Evolutionary conservation across 1,139 yeast species (phyloP), one percentile per base, ranked within the genome.

Genomic region (Groenewaldozyma sp.): DNA sequence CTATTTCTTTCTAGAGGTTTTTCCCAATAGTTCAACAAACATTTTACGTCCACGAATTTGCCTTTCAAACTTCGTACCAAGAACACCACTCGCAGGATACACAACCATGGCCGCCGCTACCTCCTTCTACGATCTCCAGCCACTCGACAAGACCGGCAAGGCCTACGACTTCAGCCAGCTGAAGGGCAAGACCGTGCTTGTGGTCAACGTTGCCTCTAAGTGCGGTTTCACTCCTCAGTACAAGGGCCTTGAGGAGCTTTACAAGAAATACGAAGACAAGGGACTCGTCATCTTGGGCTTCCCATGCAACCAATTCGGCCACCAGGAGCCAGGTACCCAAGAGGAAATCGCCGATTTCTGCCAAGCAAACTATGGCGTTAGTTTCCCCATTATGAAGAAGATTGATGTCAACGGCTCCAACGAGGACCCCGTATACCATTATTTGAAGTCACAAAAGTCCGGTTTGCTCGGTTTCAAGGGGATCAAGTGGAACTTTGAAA

Each of bases 401-500:
- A 61, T 87, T 45, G 88, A 88, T 27, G 98, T 91, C 51, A 91
- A 91, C 59, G 98, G 98, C 38, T 64, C 70, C 51, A 64, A 76
- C 31, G 78, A 84, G 27, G 91, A 82, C 56, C 86, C 93, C 19
- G 88, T 91, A 31, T 91, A 76, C 67, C 67, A 73, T 52, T 88
- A 58, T 67, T 73, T 91, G 60, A 91, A 91, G 69, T 41, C 59
- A 20, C 57, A 76, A 53, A 76, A 75, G 61, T 28, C 76, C 7
- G 94, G 93, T 17, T 51, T 73, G 11, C 61, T 87, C 35, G 95
- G 95, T 13, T 78, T 86, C 60, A 71, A 69, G 45, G 91, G 94
- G 24, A 73, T 88, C 52, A 78, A 83, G 60, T 91, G 97, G 98
- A 91, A 91, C 67, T 91, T 88, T 59, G 97, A 88, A 62, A 91